Percentiles rank a stretch among this genome's conserved stretches.
Evolutionary conservation across 352 stramenopile genomes (phyloP).

Genomic region (Blastocystis sp.): DNA sequence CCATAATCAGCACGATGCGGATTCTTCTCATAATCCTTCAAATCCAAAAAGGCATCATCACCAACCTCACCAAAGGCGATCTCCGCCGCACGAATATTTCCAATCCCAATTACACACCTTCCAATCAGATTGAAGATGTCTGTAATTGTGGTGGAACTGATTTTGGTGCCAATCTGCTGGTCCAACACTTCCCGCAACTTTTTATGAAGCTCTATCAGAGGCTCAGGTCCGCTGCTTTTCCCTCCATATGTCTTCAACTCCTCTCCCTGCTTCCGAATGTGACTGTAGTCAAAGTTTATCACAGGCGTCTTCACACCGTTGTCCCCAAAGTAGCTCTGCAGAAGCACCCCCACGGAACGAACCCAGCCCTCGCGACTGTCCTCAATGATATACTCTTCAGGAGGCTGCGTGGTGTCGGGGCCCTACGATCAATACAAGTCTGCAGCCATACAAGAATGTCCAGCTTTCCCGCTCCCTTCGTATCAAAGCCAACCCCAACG

Average conservation of each 20-base stretch:
- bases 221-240: conserved; percentile 74
- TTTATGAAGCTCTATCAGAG: conserved; percentile 72
- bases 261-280: conserved; percentile 74
- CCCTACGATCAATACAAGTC: neutral
- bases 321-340: conserved; percentile 76
- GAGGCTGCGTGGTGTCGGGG: neutral
- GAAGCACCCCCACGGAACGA: conserved; percentile 72
- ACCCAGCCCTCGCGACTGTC: conserved; percentile 77
- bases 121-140: conserved; percentile 83
- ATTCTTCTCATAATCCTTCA: conserved; percentile 82
- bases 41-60: conserved; percentile 76
- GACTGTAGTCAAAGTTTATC: conserved; percentile 74
- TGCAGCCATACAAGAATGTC: conserved; percentile 56
- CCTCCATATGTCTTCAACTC: conserved; percentile 79
- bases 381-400: conserved; percentile 64
- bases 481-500: conserved; percentile 85
- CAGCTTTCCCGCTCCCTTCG: conserved; percentile 74
- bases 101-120: conserved; percentile 78
- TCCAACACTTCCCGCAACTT: conserved; percentile 70
- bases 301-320: conserved; percentile 60
- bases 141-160: conserved; percentile 76
- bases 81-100: conserved; percentile 83
- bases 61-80: conserved; percentile 78
- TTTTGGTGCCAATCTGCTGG: conserved; percentile 65
- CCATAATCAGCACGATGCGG: conserved; percentile 76